phyloP scores from a whole-genome alignment of 2,329 filamentous ascomycete species.

The Diaporthe amygdali region DNA sequence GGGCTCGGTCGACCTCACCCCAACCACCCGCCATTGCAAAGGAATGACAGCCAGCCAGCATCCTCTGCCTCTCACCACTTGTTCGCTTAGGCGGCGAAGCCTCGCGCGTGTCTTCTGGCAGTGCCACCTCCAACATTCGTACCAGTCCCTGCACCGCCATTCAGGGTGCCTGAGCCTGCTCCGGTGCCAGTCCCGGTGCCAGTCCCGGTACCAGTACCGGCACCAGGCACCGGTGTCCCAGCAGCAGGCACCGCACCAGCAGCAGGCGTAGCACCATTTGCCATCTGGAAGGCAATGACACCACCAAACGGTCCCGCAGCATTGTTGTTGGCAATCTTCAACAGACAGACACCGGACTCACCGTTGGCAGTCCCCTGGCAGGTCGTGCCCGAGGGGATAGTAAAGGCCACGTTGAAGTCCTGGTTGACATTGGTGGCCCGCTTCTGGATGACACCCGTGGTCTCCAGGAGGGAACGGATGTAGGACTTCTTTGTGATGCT shows the following conservation, averaged over 20 bases:
- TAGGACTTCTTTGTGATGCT: slow-evolving; percentile 17
- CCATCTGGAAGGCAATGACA: slow-evolving; percentile 30
- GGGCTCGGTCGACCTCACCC: neutral
- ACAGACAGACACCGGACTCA: slow-evolving; percentile 26
- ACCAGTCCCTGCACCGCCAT: neutral
- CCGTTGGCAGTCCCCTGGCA: slow-evolving; percentile 26
- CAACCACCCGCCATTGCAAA: neutral
- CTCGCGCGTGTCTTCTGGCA: neutral
- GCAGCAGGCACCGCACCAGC: neutral
- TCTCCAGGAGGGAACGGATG: slow-evolving; percentile 19
- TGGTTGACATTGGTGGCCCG: slow-evolving; percentile 27
- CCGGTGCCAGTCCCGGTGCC: neutral
- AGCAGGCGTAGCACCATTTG: neutral
- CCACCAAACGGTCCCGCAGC: slow-evolving; percentile 28
- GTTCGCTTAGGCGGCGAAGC: neutral
- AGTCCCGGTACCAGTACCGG: neutral
- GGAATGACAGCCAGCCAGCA: neutral
- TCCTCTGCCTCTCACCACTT: neutral
- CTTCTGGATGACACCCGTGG: slow-evolving; percentile 20
- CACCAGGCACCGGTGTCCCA: neutral
- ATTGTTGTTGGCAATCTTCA: slow-evolving; percentile 31
- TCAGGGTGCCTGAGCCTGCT: too few species aligned
- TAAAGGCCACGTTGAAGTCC: slow-evolving; percentile 13
- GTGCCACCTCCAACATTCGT: neutral
- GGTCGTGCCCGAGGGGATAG: slow-evolving; percentile 26